Evolutionary conservation across 2,329 filamentous ascomycete genomes (phyloP).

Genomic region (Fusarium stilboides): DNA sequence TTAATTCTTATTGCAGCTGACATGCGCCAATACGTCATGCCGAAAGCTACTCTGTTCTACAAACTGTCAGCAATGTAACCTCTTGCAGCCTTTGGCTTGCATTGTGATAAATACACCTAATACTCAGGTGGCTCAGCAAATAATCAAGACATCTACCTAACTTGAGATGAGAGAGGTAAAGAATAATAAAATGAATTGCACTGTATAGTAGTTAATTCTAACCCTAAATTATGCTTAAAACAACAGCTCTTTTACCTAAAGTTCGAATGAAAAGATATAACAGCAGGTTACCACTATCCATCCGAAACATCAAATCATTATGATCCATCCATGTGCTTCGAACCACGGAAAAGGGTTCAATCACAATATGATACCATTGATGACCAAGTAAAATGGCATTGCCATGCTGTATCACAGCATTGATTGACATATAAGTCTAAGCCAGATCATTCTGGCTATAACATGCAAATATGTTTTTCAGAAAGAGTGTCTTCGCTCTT

Average conservation of each 20-base stretch:
- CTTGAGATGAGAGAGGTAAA: too few relatives aligned
- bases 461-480: neutral
- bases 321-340: conserved; percentile 8
- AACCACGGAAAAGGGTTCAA: neutral
- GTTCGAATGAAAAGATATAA: neutral
- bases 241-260: too few relatives aligned
- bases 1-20: conserved; percentile 17
- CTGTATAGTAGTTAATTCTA: too few relatives aligned
- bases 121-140: too few relatives aligned
- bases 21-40: conserved; percentile 35
- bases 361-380: neutral
- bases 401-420: neutral
- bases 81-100: neutral
- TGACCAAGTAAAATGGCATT: neutral
- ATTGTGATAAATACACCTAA: neutral
- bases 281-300: neutral
- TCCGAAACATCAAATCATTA: neutral
- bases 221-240: too few relatives aligned
- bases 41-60: conserved; percentile 14
- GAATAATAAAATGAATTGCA: too few relatives aligned
- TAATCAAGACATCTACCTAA: too few relatives aligned
- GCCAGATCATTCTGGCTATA: neutral
- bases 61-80: conserved; percentile 11
- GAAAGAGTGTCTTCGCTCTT: neutral
- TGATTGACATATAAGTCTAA: neutral